A percentile compares a stretch with the other conserved stretches of the same genome.
phyloP scores from a whole-genome alignment of 169 alveolate genomes.

The Eimeria tenella region DNA sequence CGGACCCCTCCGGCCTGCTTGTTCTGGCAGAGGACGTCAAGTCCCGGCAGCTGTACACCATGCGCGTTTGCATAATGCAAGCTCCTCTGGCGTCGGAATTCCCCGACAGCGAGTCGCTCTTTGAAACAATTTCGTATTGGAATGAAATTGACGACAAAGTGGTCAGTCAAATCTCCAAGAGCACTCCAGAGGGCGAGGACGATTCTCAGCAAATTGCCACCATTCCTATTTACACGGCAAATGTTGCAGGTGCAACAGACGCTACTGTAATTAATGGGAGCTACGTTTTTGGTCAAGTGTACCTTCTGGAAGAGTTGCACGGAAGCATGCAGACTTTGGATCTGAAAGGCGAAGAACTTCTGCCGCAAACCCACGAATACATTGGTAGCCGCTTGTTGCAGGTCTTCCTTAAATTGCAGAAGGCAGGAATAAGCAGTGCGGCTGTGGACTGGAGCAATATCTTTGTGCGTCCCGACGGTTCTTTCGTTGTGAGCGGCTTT shows the following conservation, averaged over 20 bases:
- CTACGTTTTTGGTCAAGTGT: neutral
- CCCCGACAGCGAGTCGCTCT: neutral
- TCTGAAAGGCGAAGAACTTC: neutral
- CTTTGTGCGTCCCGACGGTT: neutral
- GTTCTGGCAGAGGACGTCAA: neutral
- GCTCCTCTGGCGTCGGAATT: neutral
- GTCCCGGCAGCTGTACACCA: neutral
- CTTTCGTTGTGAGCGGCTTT: neutral
- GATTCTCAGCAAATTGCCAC: neutral
- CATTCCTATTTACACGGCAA: neutral
- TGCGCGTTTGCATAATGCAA: neutral
- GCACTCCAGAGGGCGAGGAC: neutral
- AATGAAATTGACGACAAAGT: neutral
- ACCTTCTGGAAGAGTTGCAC: slow-evolving; percentile 1
- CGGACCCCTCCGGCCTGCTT: neutral
- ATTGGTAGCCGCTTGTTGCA: slow-evolving; percentile 4
- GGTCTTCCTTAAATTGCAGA: neutral
- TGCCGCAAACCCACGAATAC: neutral
- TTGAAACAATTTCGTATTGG: neutral
- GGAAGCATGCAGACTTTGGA: slow-evolving; percentile 8
- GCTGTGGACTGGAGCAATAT: neutral
- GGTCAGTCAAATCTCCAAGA: neutral
- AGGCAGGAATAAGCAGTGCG: slow-evolving; percentile 9
- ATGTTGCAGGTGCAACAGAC: neutral
- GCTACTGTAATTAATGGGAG: neutral